phyloP scores from a whole-genome alignment of 139 green algal genomes.

The Volvox reticuliferus region DNA sequence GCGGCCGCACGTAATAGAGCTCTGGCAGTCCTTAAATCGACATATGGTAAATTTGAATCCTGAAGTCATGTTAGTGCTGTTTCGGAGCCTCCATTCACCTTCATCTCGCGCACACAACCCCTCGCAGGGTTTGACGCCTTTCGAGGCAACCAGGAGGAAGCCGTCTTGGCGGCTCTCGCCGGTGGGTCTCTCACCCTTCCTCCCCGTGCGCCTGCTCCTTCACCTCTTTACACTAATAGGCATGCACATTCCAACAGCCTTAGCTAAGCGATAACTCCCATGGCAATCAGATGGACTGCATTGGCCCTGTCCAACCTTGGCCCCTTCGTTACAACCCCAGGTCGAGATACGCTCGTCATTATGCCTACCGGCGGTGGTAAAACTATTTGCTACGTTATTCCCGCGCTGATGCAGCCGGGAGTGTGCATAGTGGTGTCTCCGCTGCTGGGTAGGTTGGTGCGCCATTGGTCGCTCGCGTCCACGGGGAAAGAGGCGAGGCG shows the following conservation, averaged over 20 bases:
- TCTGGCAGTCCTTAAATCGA: background rate
- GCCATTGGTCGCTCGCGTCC: too few relatives aligned
- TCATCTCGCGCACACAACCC: background rate
- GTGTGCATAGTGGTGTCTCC: slow-evolving; percentile 67
- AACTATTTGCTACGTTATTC: slow-evolving; percentile 81
- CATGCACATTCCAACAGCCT: too few relatives aligned
- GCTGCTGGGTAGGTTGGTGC: slow-evolving; percentile 57
- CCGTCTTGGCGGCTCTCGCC: slow-evolving; percentile 39
- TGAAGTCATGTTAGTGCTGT: background rate
- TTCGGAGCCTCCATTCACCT: background rate
- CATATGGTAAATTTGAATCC: background rate
- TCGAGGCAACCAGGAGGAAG: slow-evolving; percentile 54
- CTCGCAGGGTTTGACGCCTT: slow-evolving; percentile 46
- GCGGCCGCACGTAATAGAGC: background rate
- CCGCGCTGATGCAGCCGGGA: slow-evolving; percentile 43
- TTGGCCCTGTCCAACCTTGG: too few relatives aligned
- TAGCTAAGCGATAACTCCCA: too few relatives aligned
- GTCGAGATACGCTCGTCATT: slow-evolving; percentile 86
- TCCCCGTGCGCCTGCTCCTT: too few relatives aligned
- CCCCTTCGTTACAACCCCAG: slow-evolving; percentile 11
- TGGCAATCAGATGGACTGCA: too few relatives aligned
- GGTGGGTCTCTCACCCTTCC: background rate
- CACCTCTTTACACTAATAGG: too few relatives aligned
- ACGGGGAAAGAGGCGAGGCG: too few relatives aligned
- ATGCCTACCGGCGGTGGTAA: slow-evolving; percentile 96